Conservation (phyloP, 2,329 filamentous ascomycete genomes). For the Mariannaea elegans region DNA sequence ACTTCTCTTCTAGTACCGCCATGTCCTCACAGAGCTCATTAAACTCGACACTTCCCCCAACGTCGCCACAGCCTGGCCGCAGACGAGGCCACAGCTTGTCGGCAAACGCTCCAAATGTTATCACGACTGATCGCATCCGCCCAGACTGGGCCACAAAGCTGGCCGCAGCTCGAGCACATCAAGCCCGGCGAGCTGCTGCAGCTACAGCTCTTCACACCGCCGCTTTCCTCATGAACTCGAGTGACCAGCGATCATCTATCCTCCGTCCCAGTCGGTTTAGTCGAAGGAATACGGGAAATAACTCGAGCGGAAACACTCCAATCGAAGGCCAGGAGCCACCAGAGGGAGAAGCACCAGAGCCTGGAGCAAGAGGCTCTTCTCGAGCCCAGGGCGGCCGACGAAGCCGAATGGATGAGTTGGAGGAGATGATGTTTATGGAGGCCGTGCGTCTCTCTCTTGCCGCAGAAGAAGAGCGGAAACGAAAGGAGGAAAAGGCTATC, state of each 20-base stretch:
- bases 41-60: slow-evolving; percentile 63
- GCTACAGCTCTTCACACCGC: slow-evolving; percentile 95
- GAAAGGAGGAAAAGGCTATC: slow-evolving; percentile 67
- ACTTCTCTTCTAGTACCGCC: slow-evolving; percentile 63
- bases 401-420: slow-evolving; percentile 81
- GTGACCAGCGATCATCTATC: slow-evolving; percentile 57
- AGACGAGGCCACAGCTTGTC: slow-evolving; percentile 72
- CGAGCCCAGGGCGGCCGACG: slow-evolving; percentile 45
- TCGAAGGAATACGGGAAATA: slow-evolving; percentile 60
- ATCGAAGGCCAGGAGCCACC: slow-evolving; percentile 29
- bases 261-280: slow-evolving; percentile 62
- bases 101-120: slow-evolving; percentile 82
- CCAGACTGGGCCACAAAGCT: slow-evolving; percentile 96
- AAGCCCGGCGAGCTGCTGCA: slow-evolving; percentile 86
- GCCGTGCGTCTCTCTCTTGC: slow-evolving; percentile 91
- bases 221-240: slow-evolving; percentile 85
- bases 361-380: slow-evolving; percentile 32
- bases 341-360: slow-evolving; percentile 37
- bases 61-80: slow-evolving; percentile 50
- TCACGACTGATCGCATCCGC: slow-evolving; percentile 90
- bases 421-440: slow-evolving; percentile 99
- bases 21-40: slow-evolving; percentile 90
- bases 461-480: slow-evolving; percentile 90
- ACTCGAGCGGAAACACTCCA: slow-evolving; percentile 42
- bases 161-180: slow-evolving; percentile 82